Conservation (phyloP, 441 rosid species). For the Gossypium aridum region DNA sequence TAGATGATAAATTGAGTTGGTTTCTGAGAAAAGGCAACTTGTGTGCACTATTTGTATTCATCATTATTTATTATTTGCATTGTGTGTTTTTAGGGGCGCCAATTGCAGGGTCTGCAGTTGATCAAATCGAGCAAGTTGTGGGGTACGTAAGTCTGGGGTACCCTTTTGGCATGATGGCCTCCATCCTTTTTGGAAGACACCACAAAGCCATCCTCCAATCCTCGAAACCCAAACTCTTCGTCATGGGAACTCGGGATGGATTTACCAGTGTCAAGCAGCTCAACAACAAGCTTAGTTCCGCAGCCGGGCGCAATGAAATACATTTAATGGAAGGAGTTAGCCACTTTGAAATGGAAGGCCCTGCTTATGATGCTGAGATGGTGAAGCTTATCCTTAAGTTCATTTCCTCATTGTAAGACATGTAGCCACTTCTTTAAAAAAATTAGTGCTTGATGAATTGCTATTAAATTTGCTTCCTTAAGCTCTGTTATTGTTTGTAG, state of each 20-base stretch:
- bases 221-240: constrained; percentile 75
- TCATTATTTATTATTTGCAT: neutral
- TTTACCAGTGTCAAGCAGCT: constrained; percentile 87
- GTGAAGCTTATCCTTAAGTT: constrained; percentile 51
- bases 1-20: neutral
- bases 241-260: constrained; percentile 88
- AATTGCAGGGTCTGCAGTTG: constrained; percentile 85
- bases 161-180: constrained; percentile 78
- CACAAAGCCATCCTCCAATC: constrained; percentile 69
- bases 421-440: neutral
- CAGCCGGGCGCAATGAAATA: constrained; percentile 56
- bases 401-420: constrained; percentile 42
- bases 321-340: constrained; percentile 80
- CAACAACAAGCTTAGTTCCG: constrained; percentile 61
- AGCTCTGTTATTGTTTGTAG: constrained; percentile 6
- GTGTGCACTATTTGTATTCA: neutral
- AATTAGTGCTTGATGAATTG: constrained; percentile 4
- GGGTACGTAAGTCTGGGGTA: constrained; percentile 91
- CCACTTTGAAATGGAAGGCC: constrained; percentile 94
- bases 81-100: constrained; percentile 62
- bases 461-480: neutral
- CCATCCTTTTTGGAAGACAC: constrained; percentile 79
- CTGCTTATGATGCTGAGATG: constrained; percentile 74
- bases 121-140: constrained; percentile 64
- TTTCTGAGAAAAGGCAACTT: neutral